These are phyloP conservation scores for Collybia nuda DNA, from an alignment of 768 basidiomycete species.

Conservation along the genomic window DNA sequence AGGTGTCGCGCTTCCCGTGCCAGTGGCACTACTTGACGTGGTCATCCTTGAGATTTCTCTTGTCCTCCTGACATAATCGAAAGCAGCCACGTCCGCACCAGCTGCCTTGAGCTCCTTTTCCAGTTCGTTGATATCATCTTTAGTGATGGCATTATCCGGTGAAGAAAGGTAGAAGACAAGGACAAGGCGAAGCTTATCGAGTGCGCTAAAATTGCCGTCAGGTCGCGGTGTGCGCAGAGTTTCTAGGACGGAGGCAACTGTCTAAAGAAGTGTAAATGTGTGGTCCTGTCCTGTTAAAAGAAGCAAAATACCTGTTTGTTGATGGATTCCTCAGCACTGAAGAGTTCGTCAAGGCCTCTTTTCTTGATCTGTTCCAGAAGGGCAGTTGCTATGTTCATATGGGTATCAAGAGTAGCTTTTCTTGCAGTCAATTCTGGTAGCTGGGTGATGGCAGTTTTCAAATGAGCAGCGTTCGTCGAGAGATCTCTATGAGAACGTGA, in stretches of 20 bases:
- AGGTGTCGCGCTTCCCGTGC: conserved; percentile 66
- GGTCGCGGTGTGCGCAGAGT: conserved; percentile 75
- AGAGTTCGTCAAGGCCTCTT: conserved; percentile 94
- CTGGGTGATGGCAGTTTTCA: conserved; percentile 97
- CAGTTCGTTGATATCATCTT: conserved; percentile 86
- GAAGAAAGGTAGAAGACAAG: conserved; percentile 95
- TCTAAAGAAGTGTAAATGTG: conserved; percentile 37
- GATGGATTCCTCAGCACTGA: conserved; percentile 92
- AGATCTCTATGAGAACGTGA: conserved; percentile 59
- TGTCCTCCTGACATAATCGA: conserved; percentile 91
- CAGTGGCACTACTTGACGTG: conserved; percentile 53
- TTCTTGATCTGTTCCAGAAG: conserved; percentile 94
- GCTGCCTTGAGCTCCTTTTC: conserved; percentile 83
- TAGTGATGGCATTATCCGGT: conserved; percentile 75
- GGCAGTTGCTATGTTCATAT: conserved; percentile 99
- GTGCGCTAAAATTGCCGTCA: conserved; percentile 63
- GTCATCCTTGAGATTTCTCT: conserved; percentile 94
- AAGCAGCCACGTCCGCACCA: conserved; percentile 78
- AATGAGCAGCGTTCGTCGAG: conserved; percentile 87
- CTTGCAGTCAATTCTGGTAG: conserved; percentile 95
- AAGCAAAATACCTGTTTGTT: conserved; percentile 65
- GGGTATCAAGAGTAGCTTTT: conserved; percentile 94
- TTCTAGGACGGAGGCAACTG: conserved; percentile 78
- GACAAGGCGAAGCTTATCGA: conserved; percentile 91
- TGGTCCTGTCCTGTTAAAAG: not conserved